Base-by-base conservation (phyloP, 192 early-diverging fungal genomes). In the Dispira simplex region DNA sequence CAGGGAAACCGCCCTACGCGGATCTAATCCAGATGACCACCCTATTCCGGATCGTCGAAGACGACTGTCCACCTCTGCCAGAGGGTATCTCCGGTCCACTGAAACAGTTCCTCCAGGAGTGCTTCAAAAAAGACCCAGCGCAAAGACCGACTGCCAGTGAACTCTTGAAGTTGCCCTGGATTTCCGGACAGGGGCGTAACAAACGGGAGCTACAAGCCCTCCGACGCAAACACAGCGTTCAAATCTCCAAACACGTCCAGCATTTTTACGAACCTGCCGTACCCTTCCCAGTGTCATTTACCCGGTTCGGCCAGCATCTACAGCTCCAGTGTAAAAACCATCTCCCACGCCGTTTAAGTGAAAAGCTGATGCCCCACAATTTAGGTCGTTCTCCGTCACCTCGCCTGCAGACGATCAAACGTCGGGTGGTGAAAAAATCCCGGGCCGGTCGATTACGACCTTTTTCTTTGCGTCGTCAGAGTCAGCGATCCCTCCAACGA, bases 21-120 rank as follows among this genome's bases (percentile, higher is more conserved):
- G 82, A 84, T 9, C 63, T 95, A 52, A 80, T 91, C 48, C 80
- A 89, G 18, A 90, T 97, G 91, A 81, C 92, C 5, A 89, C 91
- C 8, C 77, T 98, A 20, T 98, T 93, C 73, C 84, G 86, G 64
- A 97, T 98, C 66, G 95, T 95, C 8, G 92, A 92, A 67, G 90
- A 91, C 66, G 88, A 90, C 13, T 78, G 82, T 52, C 93, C 93
- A 26, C 91, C 93, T 39, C 68, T 95, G 26, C 95, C 95, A 25
- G 83, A 80, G 14, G 77, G 78, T 10, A 81, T 91, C 21, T 91
- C 91, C 0, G 72, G 83, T 74, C 83, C 88, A 45, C 77, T 96
- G 46, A 72, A 73, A 46, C 82, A 90, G 67, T 98, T 98, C 70
- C 71, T 98, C 47, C 68, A 81, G 46, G 71, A 77, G 62, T 96